These are phyloP conservation scores for Aspergillus chevalieri DNA, from an alignment of 2,329 filamentous ascomycete genomes.

Conservation along the genomic window DNA sequence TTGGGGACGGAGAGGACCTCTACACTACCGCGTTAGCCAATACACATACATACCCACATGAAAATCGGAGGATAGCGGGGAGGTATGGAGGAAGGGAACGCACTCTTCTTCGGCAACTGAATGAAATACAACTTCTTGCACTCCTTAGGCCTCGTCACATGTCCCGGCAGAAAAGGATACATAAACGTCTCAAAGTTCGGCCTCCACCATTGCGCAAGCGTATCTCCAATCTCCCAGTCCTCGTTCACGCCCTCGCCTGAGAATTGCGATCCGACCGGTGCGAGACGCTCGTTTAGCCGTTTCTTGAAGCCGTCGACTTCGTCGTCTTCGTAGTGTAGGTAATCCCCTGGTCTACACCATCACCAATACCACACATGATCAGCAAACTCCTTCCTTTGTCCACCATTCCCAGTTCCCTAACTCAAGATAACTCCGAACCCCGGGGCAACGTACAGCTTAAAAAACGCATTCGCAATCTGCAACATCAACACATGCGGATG, in stretches of 20 bases:
- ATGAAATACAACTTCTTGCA: constrained; percentile 99
- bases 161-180: constrained; percentile 95
- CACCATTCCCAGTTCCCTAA: not conserved
- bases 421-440: not conserved
- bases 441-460: constrained; percentile 64
- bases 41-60: not conserved
- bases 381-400: not conserved
- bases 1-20: constrained; percentile 95
- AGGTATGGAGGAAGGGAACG: constrained; percentile 28
- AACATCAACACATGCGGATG: constrained; percentile 98
- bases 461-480: constrained; percentile 98
- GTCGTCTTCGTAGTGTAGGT: constrained; percentile 77
- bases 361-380: not conserved
- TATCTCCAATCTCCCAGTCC: constrained; percentile 93
- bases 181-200: constrained; percentile 99
- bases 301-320: constrained; percentile 93
- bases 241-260: constrained; percentile 81
- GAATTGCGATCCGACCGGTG: constrained; percentile 77
- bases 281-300: constrained; percentile 84
- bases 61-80: too few species aligned
- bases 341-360: constrained; percentile 69
- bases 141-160: constrained; percentile 94
- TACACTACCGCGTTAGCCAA: constrained; percentile 30
- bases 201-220: constrained; percentile 95
- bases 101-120: constrained; percentile 85